phyloP scores from a whole-genome alignment of 78 protist genomes.

The Monosiga brevicollis region DNA sequence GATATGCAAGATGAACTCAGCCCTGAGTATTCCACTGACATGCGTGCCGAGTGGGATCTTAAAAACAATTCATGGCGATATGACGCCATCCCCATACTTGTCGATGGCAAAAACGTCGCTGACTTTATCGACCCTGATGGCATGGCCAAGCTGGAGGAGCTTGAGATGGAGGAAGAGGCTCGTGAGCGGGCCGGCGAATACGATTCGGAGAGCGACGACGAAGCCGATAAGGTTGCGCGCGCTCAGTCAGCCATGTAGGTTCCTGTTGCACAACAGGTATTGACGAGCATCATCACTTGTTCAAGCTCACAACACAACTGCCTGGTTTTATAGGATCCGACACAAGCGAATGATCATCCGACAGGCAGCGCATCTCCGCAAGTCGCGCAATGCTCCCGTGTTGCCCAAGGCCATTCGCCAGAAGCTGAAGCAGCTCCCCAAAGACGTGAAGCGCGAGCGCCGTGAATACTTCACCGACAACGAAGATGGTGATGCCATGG shows the following conservation, averaged over 20 bases:
- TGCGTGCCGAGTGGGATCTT: conserved; percentile 35
- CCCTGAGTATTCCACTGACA: conserved; percentile 39
- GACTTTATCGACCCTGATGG: conserved; percentile 95
- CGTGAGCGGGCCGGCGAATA: conserved; percentile 6
- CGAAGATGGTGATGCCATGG: too few relatives aligned
- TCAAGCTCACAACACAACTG: too few relatives aligned
- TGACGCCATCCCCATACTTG: conserved; percentile 94
- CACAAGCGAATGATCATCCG: too few relatives aligned
- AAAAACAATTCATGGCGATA: conserved; percentile 70
- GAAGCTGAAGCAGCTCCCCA: too few relatives aligned
- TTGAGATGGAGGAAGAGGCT: conserved; percentile 39
- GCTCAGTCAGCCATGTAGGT: background rate
- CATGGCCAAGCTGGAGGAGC: conserved; percentile 51
- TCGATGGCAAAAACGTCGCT: conserved; percentile 93
- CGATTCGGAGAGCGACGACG: background rate
- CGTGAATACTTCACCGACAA: too few relatives aligned
- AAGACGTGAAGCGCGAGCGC: too few relatives aligned
- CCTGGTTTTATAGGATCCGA: too few relatives aligned
- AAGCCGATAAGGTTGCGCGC: background rate
- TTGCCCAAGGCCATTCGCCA: background rate
- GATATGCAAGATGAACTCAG: conserved; percentile 42
- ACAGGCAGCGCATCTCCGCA: too few relatives aligned
- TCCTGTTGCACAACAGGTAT: too few relatives aligned
- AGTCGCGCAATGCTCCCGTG: background rate
- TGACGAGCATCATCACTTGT: too few relatives aligned